Conservation (phyloP, 441 rosid genomes). For the Gossypium gossypioides region DNA sequence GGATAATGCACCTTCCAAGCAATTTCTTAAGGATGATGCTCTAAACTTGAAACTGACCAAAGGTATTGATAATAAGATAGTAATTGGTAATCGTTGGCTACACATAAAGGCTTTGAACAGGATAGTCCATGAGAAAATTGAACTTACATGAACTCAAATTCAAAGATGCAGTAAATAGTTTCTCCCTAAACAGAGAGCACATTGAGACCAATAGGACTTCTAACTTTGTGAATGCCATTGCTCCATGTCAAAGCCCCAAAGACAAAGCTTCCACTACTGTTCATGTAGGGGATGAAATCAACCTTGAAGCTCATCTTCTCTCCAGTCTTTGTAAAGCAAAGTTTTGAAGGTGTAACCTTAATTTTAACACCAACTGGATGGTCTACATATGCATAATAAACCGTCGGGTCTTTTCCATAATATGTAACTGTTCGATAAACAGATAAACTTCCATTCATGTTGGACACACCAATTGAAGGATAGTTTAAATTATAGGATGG, state of each 20-base stretch:
- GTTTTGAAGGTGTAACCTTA: slow-evolving; percentile 29
- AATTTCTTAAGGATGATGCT: not conserved
- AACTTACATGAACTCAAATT: not conserved
- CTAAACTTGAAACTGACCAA: not conserved
- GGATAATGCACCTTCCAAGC: not conserved
- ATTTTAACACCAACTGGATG: slow-evolving; percentile 29
- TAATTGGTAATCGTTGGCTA: not conserved
- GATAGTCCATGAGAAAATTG: not conserved
- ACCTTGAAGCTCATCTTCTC: slow-evolving; percentile 32
- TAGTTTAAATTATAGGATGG: slow-evolving; percentile 34
- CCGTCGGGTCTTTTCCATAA: slow-evolving; percentile 27
- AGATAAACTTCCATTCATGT: slow-evolving; percentile 32
- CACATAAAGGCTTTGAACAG: not conserved
- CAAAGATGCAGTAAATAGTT: not conserved
- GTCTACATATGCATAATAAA: slow-evolving; percentile 21
- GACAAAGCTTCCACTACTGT: slow-evolving; percentile 32
- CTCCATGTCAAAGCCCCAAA: slow-evolving; percentile 45
- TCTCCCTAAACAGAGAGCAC: slow-evolving; percentile 17
- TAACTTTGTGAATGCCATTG: slow-evolving; percentile 26
- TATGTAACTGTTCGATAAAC: slow-evolving; percentile 35
- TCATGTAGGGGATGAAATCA: slow-evolving; percentile 30
- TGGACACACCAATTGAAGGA: slow-evolving; percentile 41
- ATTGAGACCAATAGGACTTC: slow-evolving; percentile 38
- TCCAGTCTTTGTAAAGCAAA: slow-evolving; percentile 29
- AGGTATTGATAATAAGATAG: not conserved